Percentiles rank a stretch among this genome's conserved stretches.
These are phyloP conservation scores for Rhizophora mangle DNA, from an alignment of 345 rosid genomes.

Conservation along the genomic window DNA sequence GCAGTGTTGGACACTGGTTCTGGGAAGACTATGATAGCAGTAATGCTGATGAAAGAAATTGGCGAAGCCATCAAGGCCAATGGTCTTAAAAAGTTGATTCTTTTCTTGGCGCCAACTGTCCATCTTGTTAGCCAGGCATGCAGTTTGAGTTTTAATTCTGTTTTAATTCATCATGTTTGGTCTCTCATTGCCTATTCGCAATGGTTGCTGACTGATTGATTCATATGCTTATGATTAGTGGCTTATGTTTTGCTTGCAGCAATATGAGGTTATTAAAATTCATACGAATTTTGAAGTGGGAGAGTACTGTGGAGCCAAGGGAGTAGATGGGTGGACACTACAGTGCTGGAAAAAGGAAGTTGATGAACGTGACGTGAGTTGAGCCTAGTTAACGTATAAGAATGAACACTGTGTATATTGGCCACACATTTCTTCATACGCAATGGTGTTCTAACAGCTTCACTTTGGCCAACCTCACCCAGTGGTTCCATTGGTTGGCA, in stretches of 20 bases:
- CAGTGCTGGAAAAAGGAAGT: conserved; percentile 67
- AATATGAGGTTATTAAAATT: conserved; percentile 51
- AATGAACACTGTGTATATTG: not conserved
- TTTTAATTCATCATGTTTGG: not conserved
- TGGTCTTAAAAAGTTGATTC: conserved; percentile 42
- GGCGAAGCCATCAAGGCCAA: conserved; percentile 31
- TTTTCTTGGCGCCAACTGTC: conserved; percentile 82
- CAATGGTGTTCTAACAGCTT: not conserved
- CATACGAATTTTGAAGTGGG: conserved; percentile 49
- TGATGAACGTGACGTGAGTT: conserved; percentile 58
- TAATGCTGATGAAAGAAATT: conserved; percentile 56
- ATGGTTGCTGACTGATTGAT: not conserved
- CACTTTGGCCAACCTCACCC: not conserved
- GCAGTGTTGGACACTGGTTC: conserved; percentile 66
- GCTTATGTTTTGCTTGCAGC: conserved; percentile 44
- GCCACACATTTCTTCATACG: not conserved
- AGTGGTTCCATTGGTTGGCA: not conserved
- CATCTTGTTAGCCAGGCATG: conserved; percentile 74
- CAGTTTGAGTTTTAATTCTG: not conserved
- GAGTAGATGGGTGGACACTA: conserved; percentile 64
- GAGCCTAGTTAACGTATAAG: not conserved
- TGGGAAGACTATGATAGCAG: conserved; percentile 67
- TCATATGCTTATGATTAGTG: too few species aligned
- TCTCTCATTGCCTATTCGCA: not conserved
- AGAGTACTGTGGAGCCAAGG: conserved; percentile 72